Evolutionary conservation across 2,329 filamentous ascomycete genomes (phyloP).

Genomic region (Sclerotinia trifoliorum): DNA sequence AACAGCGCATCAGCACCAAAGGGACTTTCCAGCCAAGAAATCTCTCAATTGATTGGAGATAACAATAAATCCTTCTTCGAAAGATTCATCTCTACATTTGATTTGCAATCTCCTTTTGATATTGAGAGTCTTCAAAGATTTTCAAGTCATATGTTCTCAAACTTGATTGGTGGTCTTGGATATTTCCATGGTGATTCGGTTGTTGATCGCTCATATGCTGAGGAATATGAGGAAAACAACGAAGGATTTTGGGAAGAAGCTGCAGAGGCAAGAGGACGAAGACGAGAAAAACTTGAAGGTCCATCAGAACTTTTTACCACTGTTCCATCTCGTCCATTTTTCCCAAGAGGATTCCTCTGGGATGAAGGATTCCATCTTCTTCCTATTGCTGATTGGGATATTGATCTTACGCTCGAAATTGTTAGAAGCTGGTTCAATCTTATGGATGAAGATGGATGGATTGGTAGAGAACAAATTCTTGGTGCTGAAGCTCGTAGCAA

Average conservation of each 20-base stretch:
- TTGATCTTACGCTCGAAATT: slow-evolving; percentile 82
- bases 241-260: slow-evolving; percentile 96
- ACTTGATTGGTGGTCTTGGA: slow-evolving; percentile 88
- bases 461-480: slow-evolving; percentile 92
- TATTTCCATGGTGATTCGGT: slow-evolving; percentile 90
- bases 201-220: slow-evolving; percentile 86
- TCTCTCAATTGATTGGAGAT: slow-evolving; percentile 68
- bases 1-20: slow-evolving; percentile 69
- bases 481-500: slow-evolving; percentile 91
- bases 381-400: slow-evolving; percentile 90
- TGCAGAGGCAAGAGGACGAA: slow-evolving; percentile 70
- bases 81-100: slow-evolving; percentile 70
- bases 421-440: slow-evolving; percentile 93
- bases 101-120: slow-evolving; percentile 73
- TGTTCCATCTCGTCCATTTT: slow-evolving; percentile 91
- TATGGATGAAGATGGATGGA: slow-evolving; percentile 98
- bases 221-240: slow-evolving; percentile 91
- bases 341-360: slow-evolving; percentile 95
- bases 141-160: slow-evolving; percentile 88
- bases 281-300: slow-evolving; percentile 69
- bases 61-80: slow-evolving; percentile 68
- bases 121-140: slow-evolving; percentile 73
- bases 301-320: slow-evolving; percentile 88
- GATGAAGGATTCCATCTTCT: slow-evolving; percentile 96
- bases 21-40: slow-evolving; percentile 56